A percentile compares a stretch with the other conserved stretches of the same genome.
These are phyloP conservation scores for Aureobasidium pullulans DNA, from an alignment of 2,329 filamentous ascomycete species.

Conservation along the genomic window DNA sequence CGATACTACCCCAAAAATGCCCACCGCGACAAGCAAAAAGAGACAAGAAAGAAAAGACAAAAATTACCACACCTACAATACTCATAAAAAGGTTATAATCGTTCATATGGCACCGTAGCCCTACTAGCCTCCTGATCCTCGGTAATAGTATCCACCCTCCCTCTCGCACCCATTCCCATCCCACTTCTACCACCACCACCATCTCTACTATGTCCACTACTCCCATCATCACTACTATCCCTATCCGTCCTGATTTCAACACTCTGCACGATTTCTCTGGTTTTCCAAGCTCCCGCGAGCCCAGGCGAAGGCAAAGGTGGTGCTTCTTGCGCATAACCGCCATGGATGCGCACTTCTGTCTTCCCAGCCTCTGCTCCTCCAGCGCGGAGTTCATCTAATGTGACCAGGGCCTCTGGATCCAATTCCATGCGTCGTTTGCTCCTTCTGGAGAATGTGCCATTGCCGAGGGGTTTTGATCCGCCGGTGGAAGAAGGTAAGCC, in stretches of 20 bases:
- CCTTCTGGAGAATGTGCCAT: background rate
- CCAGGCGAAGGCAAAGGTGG: background rate
- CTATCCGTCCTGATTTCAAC: background rate
- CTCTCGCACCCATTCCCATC: background rate
- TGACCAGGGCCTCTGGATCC: background rate
- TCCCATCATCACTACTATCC: background rate
- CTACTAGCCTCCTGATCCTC: background rate
- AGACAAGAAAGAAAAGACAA: too few species aligned
- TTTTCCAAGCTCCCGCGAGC: background rate
- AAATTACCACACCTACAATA: too few species aligned
- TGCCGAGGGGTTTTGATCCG: background rate
- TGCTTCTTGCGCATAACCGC: background rate
- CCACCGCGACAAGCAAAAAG: too few species aligned
- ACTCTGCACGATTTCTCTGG: constrained; percentile 2
- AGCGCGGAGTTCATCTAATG: background rate
- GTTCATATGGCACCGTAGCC: background rate
- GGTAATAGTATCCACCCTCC: background rate
- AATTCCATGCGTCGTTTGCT: background rate
- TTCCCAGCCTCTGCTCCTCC: background rate
- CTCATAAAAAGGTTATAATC: background rate
- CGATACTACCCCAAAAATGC: too few species aligned
- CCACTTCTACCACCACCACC: background rate
- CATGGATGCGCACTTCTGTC: background rate
- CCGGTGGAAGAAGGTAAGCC: background rate
- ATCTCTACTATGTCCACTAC: background rate